Evolutionary conservation across 1,284 basidiomycete genomes (phyloP).

Genomic region (Fomitopsis schrenkii): DNA sequence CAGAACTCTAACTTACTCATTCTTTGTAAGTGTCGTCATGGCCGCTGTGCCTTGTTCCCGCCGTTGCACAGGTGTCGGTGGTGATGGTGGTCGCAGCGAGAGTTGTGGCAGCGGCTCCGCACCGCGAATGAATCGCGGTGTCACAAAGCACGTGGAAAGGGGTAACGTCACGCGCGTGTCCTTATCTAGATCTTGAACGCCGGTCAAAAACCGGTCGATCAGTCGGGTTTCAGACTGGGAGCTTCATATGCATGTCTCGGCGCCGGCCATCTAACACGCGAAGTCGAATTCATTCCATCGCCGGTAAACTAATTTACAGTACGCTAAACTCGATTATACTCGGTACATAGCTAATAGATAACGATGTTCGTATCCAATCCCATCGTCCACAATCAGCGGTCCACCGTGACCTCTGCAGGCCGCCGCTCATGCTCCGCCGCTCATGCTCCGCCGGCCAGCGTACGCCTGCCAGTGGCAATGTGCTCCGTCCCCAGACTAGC

Average conservation of each 20-base stretch:
- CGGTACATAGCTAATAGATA: background rate
- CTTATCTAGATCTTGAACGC: slow-evolving; percentile 1
- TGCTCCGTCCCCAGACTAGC: slow-evolving; percentile 22
- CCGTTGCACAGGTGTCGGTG: background rate
- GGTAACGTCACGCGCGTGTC: background rate
- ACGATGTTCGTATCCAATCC: background rate
- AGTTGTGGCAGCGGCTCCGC: background rate
- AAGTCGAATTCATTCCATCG: background rate
- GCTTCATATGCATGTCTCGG: background rate
- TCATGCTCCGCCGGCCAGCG: slow-evolving; percentile 1
- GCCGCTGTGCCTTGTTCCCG: background rate
- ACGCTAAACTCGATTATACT: slow-evolving; percentile 1
- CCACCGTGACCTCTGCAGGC: background rate
- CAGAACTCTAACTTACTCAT: slow-evolving; percentile 14
- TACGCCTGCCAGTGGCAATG: slow-evolving; percentile 8
- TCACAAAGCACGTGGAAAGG: background rate
- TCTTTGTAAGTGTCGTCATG: slow-evolving; percentile 23
- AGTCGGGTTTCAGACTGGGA: background rate
- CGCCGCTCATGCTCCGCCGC: background rate
- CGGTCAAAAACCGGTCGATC: slow-evolving; percentile 1
- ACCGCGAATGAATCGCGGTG: background rate
- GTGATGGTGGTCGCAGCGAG: background rate
- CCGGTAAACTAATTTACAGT: background rate
- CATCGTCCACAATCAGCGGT: background rate
- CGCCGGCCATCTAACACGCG: background rate